These are phyloP conservation scores for Gracilaria caudata DNA, from an alignment of 23 red algal species.

Conservation along the genomic window DNA sequence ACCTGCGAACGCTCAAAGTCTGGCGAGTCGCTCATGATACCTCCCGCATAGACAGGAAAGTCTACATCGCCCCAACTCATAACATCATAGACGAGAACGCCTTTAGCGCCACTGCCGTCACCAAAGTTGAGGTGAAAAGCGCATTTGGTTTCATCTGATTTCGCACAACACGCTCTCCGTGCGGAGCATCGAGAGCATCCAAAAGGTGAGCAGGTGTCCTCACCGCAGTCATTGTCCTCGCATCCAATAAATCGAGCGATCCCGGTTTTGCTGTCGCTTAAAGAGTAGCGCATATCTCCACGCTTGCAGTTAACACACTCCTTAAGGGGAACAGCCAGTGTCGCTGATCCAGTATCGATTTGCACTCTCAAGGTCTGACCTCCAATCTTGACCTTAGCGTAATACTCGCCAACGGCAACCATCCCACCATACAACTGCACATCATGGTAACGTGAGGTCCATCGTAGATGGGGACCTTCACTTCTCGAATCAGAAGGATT, in stretches of 20 bases:
- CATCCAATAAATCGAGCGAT: conserved; percentile 59
- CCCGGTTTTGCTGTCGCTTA: conserved; percentile 52
- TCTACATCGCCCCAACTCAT: conserved; percentile 76
- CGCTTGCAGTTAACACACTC: conserved; percentile 78
- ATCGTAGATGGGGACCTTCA: not conserved
- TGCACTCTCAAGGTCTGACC: conserved; percentile 89
- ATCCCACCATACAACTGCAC: conserved; percentile 85
- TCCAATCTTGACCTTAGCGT: conserved; percentile 82
- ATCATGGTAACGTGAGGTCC: conserved; percentile 59
- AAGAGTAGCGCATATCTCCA: conserved; percentile 89
- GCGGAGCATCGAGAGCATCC: conserved; percentile 67
- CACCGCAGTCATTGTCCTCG: conserved; percentile 74
- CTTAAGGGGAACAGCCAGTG: conserved; percentile 78
- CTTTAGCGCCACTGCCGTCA: conserved; percentile 83
- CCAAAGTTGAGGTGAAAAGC: conserved; percentile 90
- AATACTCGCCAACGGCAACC: conserved; percentile 92
- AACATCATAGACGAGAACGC: conserved; percentile 74
- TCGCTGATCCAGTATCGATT: conserved; percentile 94
- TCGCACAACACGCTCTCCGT: conserved; percentile 80
- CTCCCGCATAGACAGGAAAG: conserved; percentile 77
- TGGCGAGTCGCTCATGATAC: conserved; percentile 70
- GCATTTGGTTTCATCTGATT: conserved; percentile 69
- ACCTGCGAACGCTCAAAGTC: conserved; percentile 87
- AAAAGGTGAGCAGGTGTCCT: conserved; percentile 72
- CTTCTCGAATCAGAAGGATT: not conserved